Evolutionary conservation across 768 basidiomycete species (phyloP), one percentile per base, ranked within the genome.

Genomic region (Imleria badia): DNA sequence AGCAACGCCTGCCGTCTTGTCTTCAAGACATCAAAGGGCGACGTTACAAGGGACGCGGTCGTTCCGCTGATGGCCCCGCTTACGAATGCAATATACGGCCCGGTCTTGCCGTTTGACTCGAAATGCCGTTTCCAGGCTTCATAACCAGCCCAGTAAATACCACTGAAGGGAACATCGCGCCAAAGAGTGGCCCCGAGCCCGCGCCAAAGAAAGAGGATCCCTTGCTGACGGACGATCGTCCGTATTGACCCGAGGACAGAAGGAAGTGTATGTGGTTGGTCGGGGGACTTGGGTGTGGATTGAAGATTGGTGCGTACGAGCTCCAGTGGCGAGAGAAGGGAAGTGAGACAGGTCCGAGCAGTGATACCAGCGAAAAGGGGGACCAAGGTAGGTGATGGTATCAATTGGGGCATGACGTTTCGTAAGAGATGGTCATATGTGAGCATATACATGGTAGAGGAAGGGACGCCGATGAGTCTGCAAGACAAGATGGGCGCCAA

Each of bases 151-250:
- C 97, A 99, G 65, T 99, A 99, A 31, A 96, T 76, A 12, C 95
- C 97, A 38, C 91, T 94, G 69, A 99, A 99, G 0, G 97, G 96
- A 7, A 98, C 95, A 63, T 99, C 97, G 46, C 97, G 82, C 94
- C 94, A 98, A 10, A 99, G 77, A 6, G 94, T 96, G 3, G 95
- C 83, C 1, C 89, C 89, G 9, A 99, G 78, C 1, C 97, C 97
- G 49, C 92, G 80, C 93, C 94, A 99, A 26, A 98, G 79, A 45
- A 82, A 87, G 11, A 75, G 70, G 7, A 85, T 61, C 7, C 95
- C 96, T 41, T 88, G 76, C 33, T 74, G 66, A 23, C 77, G 79
- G 12, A 89, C 85, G 12, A 91, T 72, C 0, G 61, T 67, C 0
- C 80, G 78, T 54, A 95, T 76, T 5, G 87, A 83, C 36, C 73